Conservation (phyloP, 768 basidiomycete species). For the Aureoboletus auriporus region DNA sequence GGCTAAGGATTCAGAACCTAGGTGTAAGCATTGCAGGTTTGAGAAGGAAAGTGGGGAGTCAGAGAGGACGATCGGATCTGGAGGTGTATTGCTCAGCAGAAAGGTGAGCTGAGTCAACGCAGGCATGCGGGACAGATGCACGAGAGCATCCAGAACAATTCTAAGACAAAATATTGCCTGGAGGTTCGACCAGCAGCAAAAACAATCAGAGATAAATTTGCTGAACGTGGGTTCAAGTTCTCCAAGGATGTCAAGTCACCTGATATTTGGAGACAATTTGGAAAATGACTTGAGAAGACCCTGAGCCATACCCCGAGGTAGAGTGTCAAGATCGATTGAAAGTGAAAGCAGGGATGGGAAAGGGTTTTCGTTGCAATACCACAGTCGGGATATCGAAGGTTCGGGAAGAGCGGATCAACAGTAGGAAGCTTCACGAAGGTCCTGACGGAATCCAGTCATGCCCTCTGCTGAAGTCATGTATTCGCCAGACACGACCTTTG, state of each 20-base stretch:
- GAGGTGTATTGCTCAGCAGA: no score
- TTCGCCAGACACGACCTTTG: background rate
- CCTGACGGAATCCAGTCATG: background rate
- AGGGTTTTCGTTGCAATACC: background rate
- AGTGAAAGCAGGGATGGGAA: background rate
- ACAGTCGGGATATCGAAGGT: background rate
- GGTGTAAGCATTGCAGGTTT: background rate
- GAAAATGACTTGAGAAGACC: background rate
- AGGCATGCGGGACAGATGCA: no score
- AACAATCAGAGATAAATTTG: background rate
- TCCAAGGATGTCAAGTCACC: background rate
- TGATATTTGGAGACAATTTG: background rate
- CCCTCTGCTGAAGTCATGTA: background rate
- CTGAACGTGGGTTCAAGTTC: no score
- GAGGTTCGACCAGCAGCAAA: conserved; percentile 7
- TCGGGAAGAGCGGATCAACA: background rate
- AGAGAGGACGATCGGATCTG: no score
- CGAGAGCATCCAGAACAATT: no score
- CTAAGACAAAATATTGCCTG: background rate
- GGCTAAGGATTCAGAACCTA: background rate
- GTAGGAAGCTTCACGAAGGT: background rate
- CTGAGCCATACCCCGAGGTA: background rate
- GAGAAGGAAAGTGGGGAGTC: background rate
- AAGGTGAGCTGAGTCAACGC: no score
- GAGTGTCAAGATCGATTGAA: background rate